Evolutionary conservation across 176 grass and related monocot genomes (phyloP).

Genomic region (Oryza longistaminata): DNA sequence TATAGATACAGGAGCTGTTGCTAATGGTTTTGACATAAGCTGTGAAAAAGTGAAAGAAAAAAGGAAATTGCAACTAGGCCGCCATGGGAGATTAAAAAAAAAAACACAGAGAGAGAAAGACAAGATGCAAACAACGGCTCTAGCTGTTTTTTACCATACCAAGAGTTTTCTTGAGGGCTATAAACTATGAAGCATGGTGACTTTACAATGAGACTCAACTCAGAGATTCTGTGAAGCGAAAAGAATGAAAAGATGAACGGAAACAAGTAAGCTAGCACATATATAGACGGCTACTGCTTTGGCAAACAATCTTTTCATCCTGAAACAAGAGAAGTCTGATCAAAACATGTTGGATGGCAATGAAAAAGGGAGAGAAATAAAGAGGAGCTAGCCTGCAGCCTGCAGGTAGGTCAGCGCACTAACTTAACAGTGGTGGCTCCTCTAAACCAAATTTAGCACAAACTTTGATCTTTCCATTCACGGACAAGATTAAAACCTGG

Average conservation of each 20-base stretch:
- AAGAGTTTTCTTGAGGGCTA: neutral
- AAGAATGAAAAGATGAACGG: neutral
- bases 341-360: neutral
- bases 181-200: neutral
- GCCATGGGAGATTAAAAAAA: neutral
- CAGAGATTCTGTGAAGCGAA: neutral
- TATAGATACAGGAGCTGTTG: too few species aligned
- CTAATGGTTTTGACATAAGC: neutral
- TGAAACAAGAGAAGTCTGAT: neutral
- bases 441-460: neutral
- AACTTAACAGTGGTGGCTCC: neutral
- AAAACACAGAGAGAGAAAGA: neutral
- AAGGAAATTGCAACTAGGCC: conserved; percentile 1
- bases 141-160: neutral
- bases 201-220: neutral
- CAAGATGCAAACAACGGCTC: conserved; percentile 6
- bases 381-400: neutral
- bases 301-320: neutral
- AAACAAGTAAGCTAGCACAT: neutral
- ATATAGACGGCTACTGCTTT: neutral
- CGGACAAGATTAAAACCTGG: neutral
- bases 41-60: neutral
- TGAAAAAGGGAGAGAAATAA: neutral
- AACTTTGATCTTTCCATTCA: neutral
- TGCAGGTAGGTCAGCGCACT: neutral